Percentiles rank a stretch among this genome's conserved stretches.
These are phyloP conservation scores for Boletus rufocinnamomeus DNA, from an alignment of 768 basidiomycete genomes.

Conservation along the genomic window DNA sequence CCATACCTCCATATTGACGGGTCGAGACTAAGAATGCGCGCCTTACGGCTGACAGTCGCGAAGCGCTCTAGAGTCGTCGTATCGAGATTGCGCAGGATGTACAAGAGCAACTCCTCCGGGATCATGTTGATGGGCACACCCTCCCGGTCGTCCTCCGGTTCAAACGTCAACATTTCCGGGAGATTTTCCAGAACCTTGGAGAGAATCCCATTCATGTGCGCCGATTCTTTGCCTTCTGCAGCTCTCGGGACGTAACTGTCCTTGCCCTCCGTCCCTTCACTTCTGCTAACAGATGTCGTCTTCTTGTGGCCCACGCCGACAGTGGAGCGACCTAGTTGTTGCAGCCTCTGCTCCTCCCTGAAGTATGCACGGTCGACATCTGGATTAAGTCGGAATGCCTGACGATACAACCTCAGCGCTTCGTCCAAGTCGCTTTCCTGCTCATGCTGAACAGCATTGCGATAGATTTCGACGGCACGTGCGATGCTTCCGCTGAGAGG, in stretches of 20 bases:
- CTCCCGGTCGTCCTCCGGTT: conserved; percentile 67
- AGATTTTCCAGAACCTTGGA: conserved; percentile 52
- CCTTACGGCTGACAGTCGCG: conserved; percentile 69
- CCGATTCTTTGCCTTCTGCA: conserved; percentile 36
- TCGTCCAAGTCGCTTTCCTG: conserved; percentile 73
- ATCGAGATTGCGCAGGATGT: conserved; percentile 68
- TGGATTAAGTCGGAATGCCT: conserved; percentile 75
- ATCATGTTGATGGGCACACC: conserved; percentile 56
- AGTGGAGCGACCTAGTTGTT: conserved; percentile 11
- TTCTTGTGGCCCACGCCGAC: conserved; percentile 60
- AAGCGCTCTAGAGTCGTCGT: conserved; percentile 74
- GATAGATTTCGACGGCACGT: conserved; percentile 66
- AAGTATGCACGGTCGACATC: conserved; percentile 75
- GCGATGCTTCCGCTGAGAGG: conserved; percentile 39
- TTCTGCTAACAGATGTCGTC: conserved; percentile 80
- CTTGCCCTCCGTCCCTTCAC: conserved; percentile 59
- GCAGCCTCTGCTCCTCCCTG: conserved; percentile 47
- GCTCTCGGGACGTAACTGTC: conserved; percentile 67
- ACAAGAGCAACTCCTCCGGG: conserved; percentile 76
- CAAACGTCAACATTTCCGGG: conserved; percentile 53
- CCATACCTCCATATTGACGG: conserved; percentile 73
- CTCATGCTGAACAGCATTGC: conserved; percentile 70
- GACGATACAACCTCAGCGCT: conserved; percentile 74
- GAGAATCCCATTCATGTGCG: conserved; percentile 41
- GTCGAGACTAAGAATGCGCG: conserved; percentile 71